Conservation (phyloP, 2,329 filamentous ascomycete genomes). For the Colletotrichum sp. region DNA sequence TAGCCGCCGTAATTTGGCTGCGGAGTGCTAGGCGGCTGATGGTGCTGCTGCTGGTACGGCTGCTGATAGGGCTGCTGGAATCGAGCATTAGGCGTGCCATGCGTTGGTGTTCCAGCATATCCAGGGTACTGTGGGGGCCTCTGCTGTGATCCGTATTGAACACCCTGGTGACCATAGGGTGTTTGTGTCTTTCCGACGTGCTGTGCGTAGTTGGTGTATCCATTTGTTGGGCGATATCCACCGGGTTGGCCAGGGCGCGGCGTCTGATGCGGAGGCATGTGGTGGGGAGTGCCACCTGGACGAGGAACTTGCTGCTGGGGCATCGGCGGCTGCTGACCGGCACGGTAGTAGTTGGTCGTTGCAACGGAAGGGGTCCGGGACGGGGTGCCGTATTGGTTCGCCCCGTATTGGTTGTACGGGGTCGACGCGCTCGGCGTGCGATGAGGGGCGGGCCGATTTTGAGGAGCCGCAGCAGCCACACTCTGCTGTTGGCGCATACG, state of each 20-base stretch:
- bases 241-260: constrained; percentile 33
- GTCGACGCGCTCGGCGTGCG: constrained; percentile 42
- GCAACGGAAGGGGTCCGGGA: constrained; percentile 48
- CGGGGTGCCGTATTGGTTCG: constrained; percentile 53
- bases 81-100: constrained; percentile 47
- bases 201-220: constrained; percentile 52
- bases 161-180: constrained; percentile 56
- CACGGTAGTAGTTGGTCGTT: constrained; percentile 51
- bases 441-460: constrained; percentile 36
- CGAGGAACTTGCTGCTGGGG: constrained; percentile 40
- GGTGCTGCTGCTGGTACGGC: constrained; percentile 34
- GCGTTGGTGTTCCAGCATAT: constrained; percentile 40
- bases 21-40: constrained; percentile 36
- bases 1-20: constrained; percentile 42
- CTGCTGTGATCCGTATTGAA: constrained; percentile 53
- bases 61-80: constrained; percentile 42
- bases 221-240: constrained; percentile 53
- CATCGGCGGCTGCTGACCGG: constrained; percentile 42
- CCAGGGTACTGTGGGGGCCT: constrained; percentile 46
- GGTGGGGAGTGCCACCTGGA: constrained; percentile 24
- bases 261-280: constrained; percentile 32
- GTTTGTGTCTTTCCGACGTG: constrained; percentile 58
- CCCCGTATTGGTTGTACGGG: constrained; percentile 48
- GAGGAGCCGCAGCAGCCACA: constrained; percentile 26
- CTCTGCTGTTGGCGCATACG: constrained; percentile 46